Conservation (phyloP, 305 asterid genomes). For the Fraxinus velutina region DNA sequence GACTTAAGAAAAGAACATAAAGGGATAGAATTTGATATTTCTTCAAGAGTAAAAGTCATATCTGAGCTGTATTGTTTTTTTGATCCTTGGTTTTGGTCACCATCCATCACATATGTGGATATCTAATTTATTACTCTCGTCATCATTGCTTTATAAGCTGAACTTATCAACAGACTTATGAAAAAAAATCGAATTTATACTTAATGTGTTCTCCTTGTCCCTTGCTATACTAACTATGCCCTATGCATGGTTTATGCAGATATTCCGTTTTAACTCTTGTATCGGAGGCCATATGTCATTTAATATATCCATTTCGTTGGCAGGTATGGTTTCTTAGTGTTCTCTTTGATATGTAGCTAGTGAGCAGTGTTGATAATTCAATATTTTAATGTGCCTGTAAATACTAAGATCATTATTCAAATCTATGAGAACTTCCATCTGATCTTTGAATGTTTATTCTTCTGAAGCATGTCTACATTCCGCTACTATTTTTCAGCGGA, state of each 20-base stretch:
- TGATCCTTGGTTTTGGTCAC: not conserved
- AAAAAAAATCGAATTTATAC: not conserved
- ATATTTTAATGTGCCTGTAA: conserved; percentile 8
- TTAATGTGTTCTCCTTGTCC: not conserved
- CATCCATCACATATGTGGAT: not conserved
- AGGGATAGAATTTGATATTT: not conserved
- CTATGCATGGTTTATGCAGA: conserved; percentile 48
- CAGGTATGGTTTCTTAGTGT: conserved; percentile 51
- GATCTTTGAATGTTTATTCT: conserved; percentile 53
- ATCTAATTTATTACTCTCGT: not conserved
- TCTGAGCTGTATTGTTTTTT: not conserved
- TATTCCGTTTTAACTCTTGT: conserved; percentile 92
- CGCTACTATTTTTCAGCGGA: conserved; percentile 98
- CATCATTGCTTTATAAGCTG: not conserved
- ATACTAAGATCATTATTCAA: conserved; percentile 20
- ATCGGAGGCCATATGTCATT: conserved; percentile 96
- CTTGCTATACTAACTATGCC: conserved; percentile 15
- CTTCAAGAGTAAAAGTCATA: not conserved
- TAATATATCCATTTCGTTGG: conserved; percentile 98
- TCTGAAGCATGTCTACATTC: conserved; percentile 99
- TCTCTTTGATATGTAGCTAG: conserved; percentile 23
- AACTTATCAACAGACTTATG: not conserved
- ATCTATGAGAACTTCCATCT: conserved; percentile 41
- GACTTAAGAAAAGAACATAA: not conserved
- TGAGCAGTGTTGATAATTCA: conserved; percentile 18